Evolutionary conservation across 164 flowering plant species (phyloP).

Genomic region (Vitis rotundifolia): DNA sequence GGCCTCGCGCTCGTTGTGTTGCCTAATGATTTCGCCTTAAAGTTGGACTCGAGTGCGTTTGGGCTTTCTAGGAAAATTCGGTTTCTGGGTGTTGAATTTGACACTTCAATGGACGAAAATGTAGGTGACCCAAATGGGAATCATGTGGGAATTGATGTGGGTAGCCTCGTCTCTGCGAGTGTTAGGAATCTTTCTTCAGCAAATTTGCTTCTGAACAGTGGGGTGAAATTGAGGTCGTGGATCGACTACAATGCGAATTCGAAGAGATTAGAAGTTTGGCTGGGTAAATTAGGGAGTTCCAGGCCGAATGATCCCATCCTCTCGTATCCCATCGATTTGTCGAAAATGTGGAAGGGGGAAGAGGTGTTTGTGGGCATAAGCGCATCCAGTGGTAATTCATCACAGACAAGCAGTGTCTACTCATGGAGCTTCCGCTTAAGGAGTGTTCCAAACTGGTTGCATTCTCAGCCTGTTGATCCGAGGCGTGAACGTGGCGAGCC

Average conservation of each 20-base stretch:
- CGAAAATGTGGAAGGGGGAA: conserved; percentile 20
- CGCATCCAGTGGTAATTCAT: conserved; percentile 17
- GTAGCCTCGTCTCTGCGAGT: conserved; percentile 14
- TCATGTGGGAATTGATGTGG: conserved; percentile 24
- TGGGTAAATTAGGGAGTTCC: conserved; percentile 18
- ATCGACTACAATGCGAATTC: conserved; percentile 36
- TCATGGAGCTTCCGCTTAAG: conserved; percentile 29
- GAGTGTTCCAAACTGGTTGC: conserved; percentile 20
- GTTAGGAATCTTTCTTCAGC: conserved; percentile 15
- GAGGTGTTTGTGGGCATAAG: conserved; percentile 28
- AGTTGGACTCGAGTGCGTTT: conserved; percentile 12
- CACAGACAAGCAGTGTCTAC: conserved; percentile 21
- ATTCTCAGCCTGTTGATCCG: conserved; percentile 35
- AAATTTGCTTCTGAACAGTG: conserved; percentile 20
- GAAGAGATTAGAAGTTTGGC: conserved; percentile 31
- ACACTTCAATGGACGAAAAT: conserved; percentile 11
- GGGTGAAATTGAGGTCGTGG: conserved; percentile 26
- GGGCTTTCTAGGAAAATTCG: conserved; percentile 14
- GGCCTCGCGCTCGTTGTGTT: conserved; percentile 22
- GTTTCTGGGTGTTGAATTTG: conserved; percentile 30
- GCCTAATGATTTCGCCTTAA: conserved; percentile 12
- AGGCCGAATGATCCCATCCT: conserved; percentile 27
- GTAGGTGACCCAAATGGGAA: conserved; percentile 20
- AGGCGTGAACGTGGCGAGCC: neutral
- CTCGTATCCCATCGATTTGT: conserved; percentile 19